phyloP scores from a whole-genome alignment of 345 rosid genomes.

The Theobroma cacao region DNA sequence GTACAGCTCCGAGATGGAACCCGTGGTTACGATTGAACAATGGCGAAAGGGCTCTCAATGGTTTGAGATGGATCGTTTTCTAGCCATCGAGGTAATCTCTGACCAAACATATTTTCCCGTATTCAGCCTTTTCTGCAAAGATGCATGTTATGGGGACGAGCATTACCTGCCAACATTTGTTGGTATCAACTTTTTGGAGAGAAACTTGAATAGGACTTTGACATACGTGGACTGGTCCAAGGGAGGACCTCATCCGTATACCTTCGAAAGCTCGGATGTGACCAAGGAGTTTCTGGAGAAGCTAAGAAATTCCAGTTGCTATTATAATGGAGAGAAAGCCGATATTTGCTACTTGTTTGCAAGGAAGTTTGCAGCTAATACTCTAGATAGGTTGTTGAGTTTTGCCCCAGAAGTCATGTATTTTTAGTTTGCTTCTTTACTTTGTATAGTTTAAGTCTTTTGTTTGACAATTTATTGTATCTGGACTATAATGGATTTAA shows the following conservation, averaged over 20 bases:
- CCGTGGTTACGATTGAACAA: slow-evolving; percentile 33
- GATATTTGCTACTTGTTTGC: slow-evolving; percentile 72
- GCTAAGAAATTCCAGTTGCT: slow-evolving; percentile 54
- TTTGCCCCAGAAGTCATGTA: slow-evolving; percentile 52
- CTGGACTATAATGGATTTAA: neutral
- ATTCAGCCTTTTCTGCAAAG: slow-evolving; percentile 43
- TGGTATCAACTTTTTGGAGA: slow-evolving; percentile 34
- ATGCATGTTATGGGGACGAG: slow-evolving; percentile 61
- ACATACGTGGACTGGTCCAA: slow-evolving; percentile 83
- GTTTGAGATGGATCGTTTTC: slow-evolving; percentile 71
- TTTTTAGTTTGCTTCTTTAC: slow-evolving; percentile 18
- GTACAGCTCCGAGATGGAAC: slow-evolving; percentile 46
- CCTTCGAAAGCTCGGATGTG: slow-evolving; percentile 30
- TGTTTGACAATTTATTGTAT: neutral
- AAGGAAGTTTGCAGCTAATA: slow-evolving; percentile 60
- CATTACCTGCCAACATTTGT: slow-evolving; percentile 78
- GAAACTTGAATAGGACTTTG: slow-evolving; percentile 55
- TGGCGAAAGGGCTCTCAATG: slow-evolving; percentile 96
- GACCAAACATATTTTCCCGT: slow-evolving; percentile 44
- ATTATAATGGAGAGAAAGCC: slow-evolving; percentile 48
- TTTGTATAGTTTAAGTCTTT: neutral
- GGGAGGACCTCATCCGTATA: slow-evolving; percentile 76
- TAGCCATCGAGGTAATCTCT: slow-evolving; percentile 58
- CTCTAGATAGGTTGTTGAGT: slow-evolving; percentile 46
- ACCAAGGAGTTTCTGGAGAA: slow-evolving; percentile 45